Evolutionary conservation across 2,329 filamentous ascomycete species (phyloP).

Genomic region (Scedosporium minutisporum): DNA sequence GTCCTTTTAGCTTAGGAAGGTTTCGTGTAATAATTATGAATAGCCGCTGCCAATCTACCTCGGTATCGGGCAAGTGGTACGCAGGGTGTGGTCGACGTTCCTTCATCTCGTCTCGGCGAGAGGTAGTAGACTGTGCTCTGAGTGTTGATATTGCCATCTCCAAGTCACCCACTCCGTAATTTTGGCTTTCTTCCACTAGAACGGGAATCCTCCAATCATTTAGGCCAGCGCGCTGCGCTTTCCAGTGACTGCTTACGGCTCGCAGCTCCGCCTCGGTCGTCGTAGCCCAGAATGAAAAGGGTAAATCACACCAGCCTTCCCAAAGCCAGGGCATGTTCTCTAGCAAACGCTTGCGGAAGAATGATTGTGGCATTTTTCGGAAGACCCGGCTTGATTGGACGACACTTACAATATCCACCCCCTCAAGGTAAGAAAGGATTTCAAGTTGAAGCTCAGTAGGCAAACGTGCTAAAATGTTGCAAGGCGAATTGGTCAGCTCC

Average conservation of each 20-base stretch:
- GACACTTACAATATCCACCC: neutral
- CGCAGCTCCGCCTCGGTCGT: constrained; percentile 2
- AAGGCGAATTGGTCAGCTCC: no score
- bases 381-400: neutral
- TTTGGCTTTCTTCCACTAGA: neutral
- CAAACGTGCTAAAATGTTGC: no score
- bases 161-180: neutral
- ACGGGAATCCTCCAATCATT: neutral
- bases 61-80: neutral
- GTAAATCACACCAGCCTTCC: constrained; percentile 10
- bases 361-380: neutral
- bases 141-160: neutral
- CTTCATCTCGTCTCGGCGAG: neutral
- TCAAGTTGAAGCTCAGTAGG: neutral
- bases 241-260: neutral
- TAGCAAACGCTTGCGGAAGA: constrained; percentile 3
- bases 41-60: neutral
- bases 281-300: constrained; percentile 8
- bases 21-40: neutral
- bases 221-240: neutral
- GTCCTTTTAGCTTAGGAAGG: neutral
- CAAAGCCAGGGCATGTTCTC: constrained; percentile 11
- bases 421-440: neutral
- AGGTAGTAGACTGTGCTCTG: no score
- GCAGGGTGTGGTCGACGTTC: neutral